Evolutionary conservation across 2,329 filamentous ascomycete genomes (phyloP).

Genomic region (Epicoccum nigrum): DNA sequence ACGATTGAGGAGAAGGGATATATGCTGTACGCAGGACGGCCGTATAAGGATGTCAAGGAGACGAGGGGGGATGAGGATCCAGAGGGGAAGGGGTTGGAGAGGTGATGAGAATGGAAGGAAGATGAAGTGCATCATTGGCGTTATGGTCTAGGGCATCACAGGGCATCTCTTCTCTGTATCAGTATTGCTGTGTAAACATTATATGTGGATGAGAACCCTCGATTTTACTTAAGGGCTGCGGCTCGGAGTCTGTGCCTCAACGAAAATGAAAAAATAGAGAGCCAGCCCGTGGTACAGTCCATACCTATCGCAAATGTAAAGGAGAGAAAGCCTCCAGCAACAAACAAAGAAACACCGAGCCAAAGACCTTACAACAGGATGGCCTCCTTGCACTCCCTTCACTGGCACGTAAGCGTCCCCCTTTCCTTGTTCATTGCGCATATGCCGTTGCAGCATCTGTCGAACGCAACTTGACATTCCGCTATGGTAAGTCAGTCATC

Average conservation of each 20-base stretch:
- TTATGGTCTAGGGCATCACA: slow-evolving; percentile 4
- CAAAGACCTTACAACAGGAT: no score
- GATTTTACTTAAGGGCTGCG: background rate
- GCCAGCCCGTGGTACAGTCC: no score
- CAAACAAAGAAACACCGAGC: no score
- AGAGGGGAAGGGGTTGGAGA: slow-evolving; percentile 27
- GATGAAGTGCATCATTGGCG: slow-evolving; percentile 18
- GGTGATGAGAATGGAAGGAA: slow-evolving; percentile 13
- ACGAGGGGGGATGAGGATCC: slow-evolving; percentile 39
- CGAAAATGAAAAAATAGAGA: no score
- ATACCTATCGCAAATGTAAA: no score
- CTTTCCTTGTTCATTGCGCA: slow-evolving; percentile 9
- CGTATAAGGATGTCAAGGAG: slow-evolving; percentile 38
- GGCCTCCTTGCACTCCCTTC: no score
- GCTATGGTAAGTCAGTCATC: background rate
- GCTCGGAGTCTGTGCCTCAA: no score
- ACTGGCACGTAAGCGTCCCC: slow-evolving; percentile 3
- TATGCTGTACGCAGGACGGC: slow-evolving; percentile 47
- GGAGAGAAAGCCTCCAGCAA: background rate
- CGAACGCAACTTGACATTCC: background rate
- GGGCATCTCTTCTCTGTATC: slow-evolving; percentile 21
- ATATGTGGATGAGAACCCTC: background rate
- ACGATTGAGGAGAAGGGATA: slow-evolving; percentile 49
- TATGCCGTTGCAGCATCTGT: slow-evolving; percentile 1
- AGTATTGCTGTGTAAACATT: slow-evolving; percentile 17